phyloP scores from a whole-genome alignment of 768 basidiomycete genomes.

The Epithele typhae region DNA sequence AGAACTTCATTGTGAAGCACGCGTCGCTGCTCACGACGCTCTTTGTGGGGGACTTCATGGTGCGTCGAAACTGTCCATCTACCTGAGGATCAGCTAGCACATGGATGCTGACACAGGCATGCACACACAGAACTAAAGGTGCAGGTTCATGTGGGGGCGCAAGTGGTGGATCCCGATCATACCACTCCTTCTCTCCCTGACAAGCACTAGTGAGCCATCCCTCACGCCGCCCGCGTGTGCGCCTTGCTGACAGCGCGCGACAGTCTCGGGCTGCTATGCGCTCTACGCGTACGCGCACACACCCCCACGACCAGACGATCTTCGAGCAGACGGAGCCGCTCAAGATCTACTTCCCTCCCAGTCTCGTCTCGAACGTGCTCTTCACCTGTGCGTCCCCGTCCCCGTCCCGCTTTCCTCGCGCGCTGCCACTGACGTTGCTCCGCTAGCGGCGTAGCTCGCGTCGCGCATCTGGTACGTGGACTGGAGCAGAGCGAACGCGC shows the following conservation, averaged over 20 bases:
- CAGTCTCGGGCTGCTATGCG: not conserved
- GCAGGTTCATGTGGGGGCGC: not conserved
- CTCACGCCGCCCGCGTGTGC: not conserved
- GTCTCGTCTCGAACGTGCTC: not conserved
- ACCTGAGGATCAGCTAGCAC: too few relatives aligned
- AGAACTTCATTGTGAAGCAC: not conserved
- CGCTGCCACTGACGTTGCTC: not conserved
- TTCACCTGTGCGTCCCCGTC: not conserved
- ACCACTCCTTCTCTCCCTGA: too few relatives aligned
- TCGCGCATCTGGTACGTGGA: not conserved
- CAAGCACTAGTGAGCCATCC: too few relatives aligned
- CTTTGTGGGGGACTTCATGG: not conserved
- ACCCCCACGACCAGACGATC: not conserved
- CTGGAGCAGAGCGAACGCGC: not conserved
- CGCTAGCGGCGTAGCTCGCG: not conserved
- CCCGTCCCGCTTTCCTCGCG: not conserved
- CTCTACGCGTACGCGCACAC: not conserved
- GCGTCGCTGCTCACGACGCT: not conserved
- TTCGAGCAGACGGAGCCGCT: not conserved
- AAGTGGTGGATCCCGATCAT: not conserved
- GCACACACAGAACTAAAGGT: not conserved
- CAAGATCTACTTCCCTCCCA: not conserved
- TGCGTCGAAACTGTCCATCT: not conserved
- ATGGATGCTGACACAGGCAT: too few relatives aligned
- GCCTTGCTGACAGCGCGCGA: not conserved